A percentile compares a stretch with the other conserved stretches of the same genome.
phyloP scores from a whole-genome alignment of 768 basidiomycete species.

The Crucibulum laeve region DNA sequence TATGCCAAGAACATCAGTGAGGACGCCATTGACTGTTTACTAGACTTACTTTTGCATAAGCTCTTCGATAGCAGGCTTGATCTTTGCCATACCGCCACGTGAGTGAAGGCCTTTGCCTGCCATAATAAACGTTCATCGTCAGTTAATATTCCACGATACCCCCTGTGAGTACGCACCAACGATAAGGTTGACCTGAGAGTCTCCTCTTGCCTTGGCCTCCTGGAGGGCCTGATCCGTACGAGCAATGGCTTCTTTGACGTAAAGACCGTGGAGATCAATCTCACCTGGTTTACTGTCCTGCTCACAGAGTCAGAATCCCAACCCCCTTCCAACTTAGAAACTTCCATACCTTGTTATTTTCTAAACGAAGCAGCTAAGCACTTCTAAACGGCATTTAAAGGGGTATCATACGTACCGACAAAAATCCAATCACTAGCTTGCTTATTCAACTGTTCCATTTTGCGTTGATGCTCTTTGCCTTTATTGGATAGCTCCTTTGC shows the following conservation, averaged over 20 bases:
- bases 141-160: neutral
- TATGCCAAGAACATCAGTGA: conserved; percentile 19
- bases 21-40: neutral
- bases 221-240: conserved; percentile 68
- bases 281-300: conserved; percentile 70
- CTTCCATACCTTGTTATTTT: conserved; percentile 64
- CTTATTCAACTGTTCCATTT: conserved; percentile 76
- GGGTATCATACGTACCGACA: conserved; percentile 40
- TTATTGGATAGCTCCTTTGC: conserved; percentile 81
- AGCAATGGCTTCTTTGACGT: conserved; percentile 87
- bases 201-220: conserved; percentile 59
- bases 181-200: conserved; percentile 70
- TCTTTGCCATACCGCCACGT: conserved; percentile 67
- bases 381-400: conserved; percentile 1
- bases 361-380: conserved; percentile 26
- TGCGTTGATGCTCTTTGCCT: conserved; percentile 73
- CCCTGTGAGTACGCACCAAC: conserved; percentile 58
- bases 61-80: conserved; percentile 89
- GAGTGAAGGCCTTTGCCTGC: conserved; percentile 88
- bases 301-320: neutral
- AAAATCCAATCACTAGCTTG: conserved; percentile 90
- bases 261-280: conserved; percentile 88
- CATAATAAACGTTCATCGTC: neutral
- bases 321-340: neutral
- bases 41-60: conserved; percentile 70